These are phyloP conservation scores for Scheffersomyces lignosus DNA, from an alignment of 805 yeast species.

Conservation along the genomic window DNA sequence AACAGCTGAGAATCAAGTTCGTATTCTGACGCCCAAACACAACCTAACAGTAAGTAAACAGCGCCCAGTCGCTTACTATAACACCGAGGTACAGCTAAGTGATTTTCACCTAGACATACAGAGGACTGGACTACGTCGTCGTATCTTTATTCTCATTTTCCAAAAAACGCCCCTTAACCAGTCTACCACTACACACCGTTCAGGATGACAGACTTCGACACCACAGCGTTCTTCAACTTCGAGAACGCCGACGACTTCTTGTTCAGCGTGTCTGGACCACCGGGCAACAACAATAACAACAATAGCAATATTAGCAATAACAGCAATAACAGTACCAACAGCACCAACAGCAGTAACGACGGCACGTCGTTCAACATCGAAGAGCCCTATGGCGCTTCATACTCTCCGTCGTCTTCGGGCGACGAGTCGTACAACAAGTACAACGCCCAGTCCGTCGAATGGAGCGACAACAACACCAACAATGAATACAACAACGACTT, in stretches of 20 bases:
- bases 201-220: constrained; percentile 14
- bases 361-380: background rate
- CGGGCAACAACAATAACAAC: constrained; percentile 7
- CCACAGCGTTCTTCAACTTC: constrained; percentile 17
- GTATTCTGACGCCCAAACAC: no score
- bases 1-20: no score
- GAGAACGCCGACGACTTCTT: constrained; percentile 31
- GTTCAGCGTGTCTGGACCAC: constrained; percentile 26
- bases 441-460: constrained; percentile 1
- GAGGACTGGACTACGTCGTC: no score
- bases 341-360: constrained; percentile 2
- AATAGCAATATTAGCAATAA: constrained; percentile 2
- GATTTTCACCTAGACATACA: no score
- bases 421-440: constrained; percentile 1
- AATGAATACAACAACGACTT: background rate
- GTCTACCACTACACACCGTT: background rate
- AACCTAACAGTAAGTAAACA: no score
- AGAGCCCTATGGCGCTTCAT: background rate
- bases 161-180: no score
- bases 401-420: background rate
- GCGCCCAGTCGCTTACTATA: no score
- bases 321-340: constrained; percentile 5
- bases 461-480: constrained; percentile 3
- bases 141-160: no score
- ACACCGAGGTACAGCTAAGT: no score